Conservation (phyloP, 2,329 filamentous ascomycete species). For the Lecanicillium sp. region DNA sequence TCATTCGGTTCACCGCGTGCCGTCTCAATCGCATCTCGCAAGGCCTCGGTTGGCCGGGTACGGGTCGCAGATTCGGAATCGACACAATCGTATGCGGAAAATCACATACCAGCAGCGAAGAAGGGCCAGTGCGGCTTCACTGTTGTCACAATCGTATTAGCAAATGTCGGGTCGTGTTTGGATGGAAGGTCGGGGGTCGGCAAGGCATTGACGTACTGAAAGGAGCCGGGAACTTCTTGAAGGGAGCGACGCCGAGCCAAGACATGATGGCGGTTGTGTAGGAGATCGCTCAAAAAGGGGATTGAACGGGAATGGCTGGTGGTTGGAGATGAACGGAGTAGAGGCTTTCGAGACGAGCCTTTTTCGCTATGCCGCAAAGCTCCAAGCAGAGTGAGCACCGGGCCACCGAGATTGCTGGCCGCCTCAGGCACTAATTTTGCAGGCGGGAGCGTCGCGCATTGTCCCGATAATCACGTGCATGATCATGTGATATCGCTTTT, state of each 20-base stretch:
- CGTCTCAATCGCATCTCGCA: not conserved
- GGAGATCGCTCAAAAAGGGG: conserved; percentile 25
- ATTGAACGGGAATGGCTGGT: conserved; percentile 22
- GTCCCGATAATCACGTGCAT: no score
- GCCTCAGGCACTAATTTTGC: conserved; percentile 4
- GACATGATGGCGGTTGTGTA: conserved; percentile 54
- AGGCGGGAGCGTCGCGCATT: no score
- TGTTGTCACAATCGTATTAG: conserved; percentile 31
- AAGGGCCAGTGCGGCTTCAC: conserved; percentile 89
- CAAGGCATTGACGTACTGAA: conserved; percentile 56
- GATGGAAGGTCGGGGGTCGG: conserved; percentile 1
- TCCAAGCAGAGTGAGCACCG: conserved; percentile 2
- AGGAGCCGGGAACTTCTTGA: conserved; percentile 76
- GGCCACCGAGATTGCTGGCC: not conserved
- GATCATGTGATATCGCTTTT: no score
- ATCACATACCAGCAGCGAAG: conserved; percentile 79
- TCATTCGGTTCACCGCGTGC: not conserved
- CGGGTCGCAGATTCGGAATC: conserved; percentile 1
- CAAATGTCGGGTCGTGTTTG: conserved; percentile 1
- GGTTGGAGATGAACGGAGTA: conserved; percentile 6
- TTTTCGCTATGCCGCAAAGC: conserved; percentile 8
- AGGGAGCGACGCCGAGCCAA: conserved; percentile 56
- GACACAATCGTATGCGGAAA: conserved; percentile 11
- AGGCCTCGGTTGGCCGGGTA: not conserved
- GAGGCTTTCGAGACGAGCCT: conserved; percentile 6